phyloP scores from a whole-genome alignment of 2,329 filamentous ascomycete species.

The Podosphaera aphanis region DNA sequence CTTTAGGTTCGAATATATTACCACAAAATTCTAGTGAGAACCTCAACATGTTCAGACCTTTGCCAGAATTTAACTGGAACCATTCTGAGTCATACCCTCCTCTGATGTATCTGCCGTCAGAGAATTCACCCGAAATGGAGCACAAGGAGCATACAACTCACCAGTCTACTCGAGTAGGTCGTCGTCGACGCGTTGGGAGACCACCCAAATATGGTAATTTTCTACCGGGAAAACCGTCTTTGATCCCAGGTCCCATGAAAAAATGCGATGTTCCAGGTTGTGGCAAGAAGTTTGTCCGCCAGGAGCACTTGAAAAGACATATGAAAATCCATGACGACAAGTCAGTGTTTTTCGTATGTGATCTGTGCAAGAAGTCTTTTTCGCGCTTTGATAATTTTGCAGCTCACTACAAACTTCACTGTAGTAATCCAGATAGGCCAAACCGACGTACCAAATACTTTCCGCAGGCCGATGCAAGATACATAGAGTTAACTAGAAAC shows the following conservation, averaged over 20 bases:
- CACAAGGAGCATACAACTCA: neutral
- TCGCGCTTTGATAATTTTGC: slow-evolving; percentile 11
- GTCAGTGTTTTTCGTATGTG: slow-evolving; percentile 4
- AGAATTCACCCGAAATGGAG: neutral
- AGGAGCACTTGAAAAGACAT: slow-evolving; percentile 26
- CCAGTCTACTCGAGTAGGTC: neutral
- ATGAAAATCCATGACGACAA: slow-evolving; percentile 20
- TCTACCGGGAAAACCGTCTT: slow-evolving; percentile 2
- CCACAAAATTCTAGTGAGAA: neutral
- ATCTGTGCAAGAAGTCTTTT: slow-evolving; percentile 8
- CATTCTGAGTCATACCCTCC: neutral
- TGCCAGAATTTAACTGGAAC: neutral
- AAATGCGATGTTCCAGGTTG: slow-evolving; percentile 21
- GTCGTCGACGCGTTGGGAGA: neutral
- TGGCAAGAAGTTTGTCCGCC: slow-evolving; percentile 22
- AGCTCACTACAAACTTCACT: slow-evolving; percentile 8
- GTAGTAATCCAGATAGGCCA: neutral
- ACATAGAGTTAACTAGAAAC: neutral
- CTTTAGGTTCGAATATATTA: neutral
- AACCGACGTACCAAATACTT: slow-evolving; percentile 1
- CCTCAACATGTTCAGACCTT: neutral
- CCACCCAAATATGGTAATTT: neutral
- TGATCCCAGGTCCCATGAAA: slow-evolving; percentile 8
- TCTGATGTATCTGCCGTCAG: neutral
- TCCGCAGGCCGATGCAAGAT: neutral